Evolutionary conservation across 73 alveolate species (phyloP).

Genomic region (Durusdinium trenchii): DNA sequence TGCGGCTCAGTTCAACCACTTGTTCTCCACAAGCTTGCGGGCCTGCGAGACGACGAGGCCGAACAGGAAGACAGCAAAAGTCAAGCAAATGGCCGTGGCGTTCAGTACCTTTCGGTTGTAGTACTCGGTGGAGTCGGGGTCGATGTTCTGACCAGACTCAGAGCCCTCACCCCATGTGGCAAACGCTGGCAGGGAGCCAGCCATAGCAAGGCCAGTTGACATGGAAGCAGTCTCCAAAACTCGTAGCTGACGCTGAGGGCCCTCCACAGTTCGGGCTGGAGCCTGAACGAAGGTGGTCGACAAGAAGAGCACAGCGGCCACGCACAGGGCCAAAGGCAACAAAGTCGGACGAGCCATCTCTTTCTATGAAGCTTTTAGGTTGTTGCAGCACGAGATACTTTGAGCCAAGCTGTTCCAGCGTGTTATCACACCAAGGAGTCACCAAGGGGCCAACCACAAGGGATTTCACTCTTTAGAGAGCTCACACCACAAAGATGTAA

Average conservation of each 20-base stretch:
- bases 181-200: slow-evolving; percentile 79
- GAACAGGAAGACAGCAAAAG: slow-evolving; percentile 86
- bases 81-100: slow-evolving; percentile 79
- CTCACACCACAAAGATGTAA: too few species aligned
- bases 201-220: slow-evolving; percentile 73
- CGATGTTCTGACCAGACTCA: slow-evolving; percentile 67
- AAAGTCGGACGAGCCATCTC: not conserved
- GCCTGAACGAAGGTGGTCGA: not conserved
- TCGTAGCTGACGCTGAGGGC: too few species aligned
- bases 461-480: too few species aligned
- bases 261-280: too few species aligned
- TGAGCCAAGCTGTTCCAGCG: not conserved
- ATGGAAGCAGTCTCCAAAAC: slow-evolving; percentile 58
- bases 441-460: too few species aligned
- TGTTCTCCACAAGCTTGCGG: slow-evolving; percentile 93
- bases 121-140: slow-evolving; percentile 78
- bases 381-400: not conserved
- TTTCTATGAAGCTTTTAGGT: not conserved
- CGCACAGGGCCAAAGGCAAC: not conserved
- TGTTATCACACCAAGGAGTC: not conserved
- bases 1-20: slow-evolving; percentile 83
- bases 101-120: slow-evolving; percentile 77
- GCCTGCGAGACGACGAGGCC: slow-evolving; percentile 87
- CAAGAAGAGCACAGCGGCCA: not conserved
- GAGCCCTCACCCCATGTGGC: slow-evolving; percentile 87